Percentiles rank a stretch among this genome's conserved stretches.
Evolutionary conservation across 2,329 filamentous ascomycete species (phyloP).

Genomic region (Periconia sp.): DNA sequence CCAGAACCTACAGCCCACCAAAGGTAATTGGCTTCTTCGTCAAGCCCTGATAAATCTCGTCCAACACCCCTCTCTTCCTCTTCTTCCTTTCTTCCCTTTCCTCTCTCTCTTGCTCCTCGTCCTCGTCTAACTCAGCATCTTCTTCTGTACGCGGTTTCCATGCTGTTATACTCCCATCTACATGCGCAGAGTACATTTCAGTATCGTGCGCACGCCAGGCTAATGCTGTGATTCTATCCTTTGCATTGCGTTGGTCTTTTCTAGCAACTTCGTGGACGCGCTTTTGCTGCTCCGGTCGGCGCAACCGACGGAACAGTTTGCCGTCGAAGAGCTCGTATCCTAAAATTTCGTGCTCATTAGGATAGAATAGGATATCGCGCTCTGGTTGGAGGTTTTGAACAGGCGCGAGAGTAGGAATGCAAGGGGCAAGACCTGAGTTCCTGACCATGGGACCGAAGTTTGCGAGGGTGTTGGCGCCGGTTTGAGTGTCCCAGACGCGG

Average conservation of each 20-base stretch:
- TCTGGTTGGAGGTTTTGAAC: constrained; percentile 60
- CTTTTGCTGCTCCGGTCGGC: constrained; percentile 59
- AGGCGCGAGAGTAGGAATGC: constrained; percentile 62
- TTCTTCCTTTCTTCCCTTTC: constrained; percentile 51
- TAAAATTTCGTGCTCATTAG: constrained; percentile 77
- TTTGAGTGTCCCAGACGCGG: constrained; percentile 83
- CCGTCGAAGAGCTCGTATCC: constrained; percentile 82
- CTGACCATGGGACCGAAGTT: constrained; percentile 84
- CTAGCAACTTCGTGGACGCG: constrained; percentile 11
- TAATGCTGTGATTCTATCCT: constrained; percentile 70
- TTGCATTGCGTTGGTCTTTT: constrained; percentile 48
- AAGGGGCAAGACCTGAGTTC: constrained; percentile 61
- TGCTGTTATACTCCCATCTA: constrained; percentile 80
- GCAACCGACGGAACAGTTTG: constrained; percentile 71
- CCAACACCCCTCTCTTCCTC: constrained; percentile 77
- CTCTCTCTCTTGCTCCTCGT: constrained; percentile 46
- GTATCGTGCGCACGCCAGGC: constrained; percentile 75
- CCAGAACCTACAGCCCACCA: constrained; percentile 33
- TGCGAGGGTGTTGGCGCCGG: constrained; percentile 83
- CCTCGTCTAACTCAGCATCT: constrained; percentile 51
- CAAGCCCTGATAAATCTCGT: constrained; percentile 79
- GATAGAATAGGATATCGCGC: constrained; percentile 76
- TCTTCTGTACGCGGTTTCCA: constrained; percentile 72
- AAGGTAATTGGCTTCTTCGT: constrained; percentile 74
- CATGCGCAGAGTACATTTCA: constrained; percentile 81